These are phyloP conservation scores for Boeremia lycopersici DNA, from an alignment of 2,329 filamentous ascomycete species.

Conservation along the genomic window DNA sequence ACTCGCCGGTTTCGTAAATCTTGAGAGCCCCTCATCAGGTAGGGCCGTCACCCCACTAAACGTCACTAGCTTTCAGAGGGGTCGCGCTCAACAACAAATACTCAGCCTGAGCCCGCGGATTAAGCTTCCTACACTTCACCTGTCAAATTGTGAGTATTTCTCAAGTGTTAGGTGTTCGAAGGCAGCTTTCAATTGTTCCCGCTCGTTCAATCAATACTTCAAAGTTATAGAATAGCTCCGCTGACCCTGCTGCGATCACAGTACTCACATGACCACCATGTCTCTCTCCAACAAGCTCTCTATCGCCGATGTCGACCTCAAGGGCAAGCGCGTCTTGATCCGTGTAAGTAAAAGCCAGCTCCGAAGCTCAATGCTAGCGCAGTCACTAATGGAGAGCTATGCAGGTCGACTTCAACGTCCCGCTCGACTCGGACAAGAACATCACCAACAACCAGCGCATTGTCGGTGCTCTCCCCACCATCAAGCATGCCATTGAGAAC, in stretches of 20 bases:
- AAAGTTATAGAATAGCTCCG: conserved; percentile 12
- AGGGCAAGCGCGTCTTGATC: conserved; percentile 97
- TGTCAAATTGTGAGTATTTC: conserved; percentile 6
- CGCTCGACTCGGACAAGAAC: conserved; percentile 88
- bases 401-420: conserved; percentile 99
- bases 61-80: conserved; percentile 16
- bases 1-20: conserved; percentile 16
- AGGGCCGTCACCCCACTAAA: conserved; percentile 8
- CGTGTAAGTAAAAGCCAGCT: conserved; percentile 67
- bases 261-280: conserved; percentile 61
- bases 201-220: background rate
- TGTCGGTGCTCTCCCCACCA: conserved; percentile 90
- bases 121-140: conserved; percentile 9
- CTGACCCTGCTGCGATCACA: conserved; percentile 25
- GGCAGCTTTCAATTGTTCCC: background rate
- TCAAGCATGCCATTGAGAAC: conserved; percentile 90
- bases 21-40: conserved; percentile 13
- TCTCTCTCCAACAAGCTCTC: conserved; percentile 98
- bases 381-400: conserved; percentile 15
- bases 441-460: conserved; percentile 99
- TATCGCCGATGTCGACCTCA: conserved; percentile 94
- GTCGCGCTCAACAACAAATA: conserved; percentile 22
- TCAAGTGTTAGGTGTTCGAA: background rate
- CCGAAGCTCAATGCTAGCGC: background rate
- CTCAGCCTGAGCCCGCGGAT: conserved; percentile 23